Evolutionary conservation across 129 eudicot genomes (phyloP), one percentile per base, ranked within the genome.

Genomic region (Tagetes patula): DNA sequence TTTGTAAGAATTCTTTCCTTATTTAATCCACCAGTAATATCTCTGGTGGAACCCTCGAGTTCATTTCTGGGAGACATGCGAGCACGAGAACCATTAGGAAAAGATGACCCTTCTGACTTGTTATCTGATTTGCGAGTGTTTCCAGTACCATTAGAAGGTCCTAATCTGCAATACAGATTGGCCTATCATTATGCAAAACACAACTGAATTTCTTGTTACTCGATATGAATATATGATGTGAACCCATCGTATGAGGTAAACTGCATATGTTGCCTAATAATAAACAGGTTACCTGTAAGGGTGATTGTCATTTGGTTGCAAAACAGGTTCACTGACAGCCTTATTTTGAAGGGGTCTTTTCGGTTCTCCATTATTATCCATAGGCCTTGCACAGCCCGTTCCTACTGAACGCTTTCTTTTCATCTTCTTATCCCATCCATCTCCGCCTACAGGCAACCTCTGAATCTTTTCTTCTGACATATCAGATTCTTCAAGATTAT

Each of bases 351-450:
- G 45, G 42, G 70, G 30, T 77, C 96, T 77, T 83, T 91, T 91
- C 8, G 70, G 73, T 34, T 91, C 96, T 56, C 84, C 87, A 50
- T 85, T 95, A 79, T 69, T 77, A 59, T 87, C 97, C 30, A 73
- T 55, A 62, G 97, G 75, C 76, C 94, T 85, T 72, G 90, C 65
- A 14, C 75, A 73, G 59, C 68, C 91, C 9, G 79, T 73, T 54
- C 97, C 90, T 55, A 87, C 91, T 33, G 97, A 89, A 63, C 96
- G 96, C 74, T 89, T 92, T 79, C 91, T 83, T 77, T 92, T 92
- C 91, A 88, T 92, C 71, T 85, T 92, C 77, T 84, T 92, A 76
- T 92, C 97, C 97, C 97, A 92, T 33, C 96, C 86, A 75, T 92
- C 97, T 64, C 94, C 96, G n/a, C 85, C 96, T 45, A 86, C 89